Evolutionary conservation across 345 rosid genomes (phyloP).

Genomic region (Hibiscus tridactylites): DNA sequence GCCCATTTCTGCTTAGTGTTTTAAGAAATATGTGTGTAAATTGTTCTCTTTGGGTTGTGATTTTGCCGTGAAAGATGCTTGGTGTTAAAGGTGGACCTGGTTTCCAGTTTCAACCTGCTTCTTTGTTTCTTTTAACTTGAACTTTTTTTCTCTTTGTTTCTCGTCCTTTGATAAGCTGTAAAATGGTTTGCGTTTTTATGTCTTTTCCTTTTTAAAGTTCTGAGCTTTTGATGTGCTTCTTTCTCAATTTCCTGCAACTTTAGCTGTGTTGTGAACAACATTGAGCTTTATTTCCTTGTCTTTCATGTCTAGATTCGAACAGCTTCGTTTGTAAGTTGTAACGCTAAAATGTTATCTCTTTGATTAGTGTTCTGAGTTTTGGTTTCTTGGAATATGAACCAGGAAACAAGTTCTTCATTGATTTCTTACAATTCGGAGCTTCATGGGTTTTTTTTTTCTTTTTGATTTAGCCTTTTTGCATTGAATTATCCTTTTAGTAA

Average conservation of each 20-base stretch:
- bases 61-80: constrained; percentile 30
- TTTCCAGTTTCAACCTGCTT: constrained; percentile 18
- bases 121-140: constrained; percentile 30
- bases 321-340: too few species aligned
- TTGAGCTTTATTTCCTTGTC: neutral
- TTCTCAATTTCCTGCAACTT: neutral
- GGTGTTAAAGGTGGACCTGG: constrained; percentile 36
- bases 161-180: constrained; percentile 23
- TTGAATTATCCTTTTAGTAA: constrained; percentile 1
- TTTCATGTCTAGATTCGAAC: neutral
- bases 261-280: neutral
- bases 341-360: neutral
- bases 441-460: too few species aligned
- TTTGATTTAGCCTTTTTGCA: neutral
- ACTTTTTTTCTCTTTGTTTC: constrained; percentile 32
- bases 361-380: constrained; percentile 4
- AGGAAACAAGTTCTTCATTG: neutral
- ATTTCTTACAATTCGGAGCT: neutral
- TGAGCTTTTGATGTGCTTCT: constrained; percentile 9
- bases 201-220: constrained; percentile 28
- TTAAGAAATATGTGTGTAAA: neutral
- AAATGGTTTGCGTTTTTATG: neutral
- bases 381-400: too few species aligned
- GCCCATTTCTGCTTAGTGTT: neutral
- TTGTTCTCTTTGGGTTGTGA: neutral